Percentiles rank a stretch among this genome's conserved stretches.
phyloP scores from a whole-genome alignment of 2,329 filamentous ascomycete genomes.

The Penicillium capsulatum region DNA sequence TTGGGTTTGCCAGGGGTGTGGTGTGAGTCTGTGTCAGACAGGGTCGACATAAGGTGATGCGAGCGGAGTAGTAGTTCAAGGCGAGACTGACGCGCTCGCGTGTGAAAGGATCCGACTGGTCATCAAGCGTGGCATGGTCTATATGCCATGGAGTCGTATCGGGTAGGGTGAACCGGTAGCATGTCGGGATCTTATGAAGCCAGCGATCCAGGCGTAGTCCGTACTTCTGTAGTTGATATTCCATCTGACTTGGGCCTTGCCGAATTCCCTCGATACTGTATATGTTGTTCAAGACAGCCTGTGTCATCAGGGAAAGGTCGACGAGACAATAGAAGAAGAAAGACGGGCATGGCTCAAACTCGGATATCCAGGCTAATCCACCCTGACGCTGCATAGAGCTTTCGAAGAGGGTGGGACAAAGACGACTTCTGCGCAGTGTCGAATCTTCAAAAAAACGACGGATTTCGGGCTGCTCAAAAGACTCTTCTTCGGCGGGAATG shows the following conservation, averaged over 20 bases:
- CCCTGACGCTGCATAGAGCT: constrained; percentile 4
- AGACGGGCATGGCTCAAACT: constrained; percentile 28
- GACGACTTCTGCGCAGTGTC: constrained; percentile 15
- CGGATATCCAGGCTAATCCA: constrained; percentile 19
- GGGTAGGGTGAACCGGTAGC: constrained; percentile 33
- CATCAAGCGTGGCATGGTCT: constrained; percentile 14
- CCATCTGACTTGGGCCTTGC: constrained; percentile 28
- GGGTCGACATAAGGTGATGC: constrained; percentile 41
- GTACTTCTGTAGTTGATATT: constrained; percentile 34
- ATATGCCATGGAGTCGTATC: constrained; percentile 21
- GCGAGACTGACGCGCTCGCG: constrained; percentile 37
- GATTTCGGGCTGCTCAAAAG: constrained; percentile 26
- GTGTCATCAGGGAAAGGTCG: constrained; percentile 36
- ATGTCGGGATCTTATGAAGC: constrained; percentile 31
- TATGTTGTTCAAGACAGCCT: constrained; percentile 36
- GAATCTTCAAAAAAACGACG: constrained; percentile 24
- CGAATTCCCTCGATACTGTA: constrained; percentile 39
- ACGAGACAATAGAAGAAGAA: constrained; percentile 39
- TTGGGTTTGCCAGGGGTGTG: neutral
- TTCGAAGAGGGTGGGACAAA: constrained; percentile 31
- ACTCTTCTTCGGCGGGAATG: constrained; percentile 36
- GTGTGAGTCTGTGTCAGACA: constrained; percentile 36
- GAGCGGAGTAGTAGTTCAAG: constrained; percentile 40
- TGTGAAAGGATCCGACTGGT: constrained; percentile 13
- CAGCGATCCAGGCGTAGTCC: constrained; percentile 32